phyloP scores from a whole-genome alignment of 2,329 filamentous ascomycete genomes.

The Claviceps maximensis region DNA sequence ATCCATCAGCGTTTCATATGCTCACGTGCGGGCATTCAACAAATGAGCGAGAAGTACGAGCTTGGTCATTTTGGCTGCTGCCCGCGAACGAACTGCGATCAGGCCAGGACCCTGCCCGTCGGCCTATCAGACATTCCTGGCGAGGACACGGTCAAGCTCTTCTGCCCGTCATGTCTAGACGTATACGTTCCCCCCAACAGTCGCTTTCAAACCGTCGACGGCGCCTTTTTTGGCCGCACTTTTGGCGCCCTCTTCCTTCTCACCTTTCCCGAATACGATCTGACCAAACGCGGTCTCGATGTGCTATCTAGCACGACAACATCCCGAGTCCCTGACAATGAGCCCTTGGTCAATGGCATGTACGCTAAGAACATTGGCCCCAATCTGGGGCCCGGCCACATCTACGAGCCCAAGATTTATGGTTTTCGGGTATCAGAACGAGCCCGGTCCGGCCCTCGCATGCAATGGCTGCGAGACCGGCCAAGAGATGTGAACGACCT shows the following conservation, averaged over 20 bases:
- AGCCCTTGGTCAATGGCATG: conserved; percentile 67
- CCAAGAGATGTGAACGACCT: conserved; percentile 69
- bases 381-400: conserved; percentile 65
- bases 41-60: conserved; percentile 99
- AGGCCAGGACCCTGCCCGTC: conserved; percentile 81
- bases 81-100: conserved; percentile 86
- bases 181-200: conserved; percentile 97
- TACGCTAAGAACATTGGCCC: conserved; percentile 78
- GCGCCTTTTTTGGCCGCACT: conserved; percentile 94
- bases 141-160: conserved; percentile 95
- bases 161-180: conserved; percentile 92
- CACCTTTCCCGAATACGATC: conserved; percentile 92
- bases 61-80: conserved; percentile 91
- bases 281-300: conserved; percentile 57
- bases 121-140: conserved; percentile 90
- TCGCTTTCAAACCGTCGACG: conserved; percentile 92
- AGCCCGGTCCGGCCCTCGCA: conserved; percentile 77
- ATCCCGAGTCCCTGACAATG: conserved; percentile 26
- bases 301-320: conserved; percentile 29
- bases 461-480: conserved; percentile 89
- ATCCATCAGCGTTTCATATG: conserved; percentile 99
- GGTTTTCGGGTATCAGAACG: conserved; percentile 90
- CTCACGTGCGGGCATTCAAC: conserved; percentile 87
- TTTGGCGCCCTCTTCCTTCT: conserved; percentile 97
- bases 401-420: conserved; percentile 94